These are phyloP conservation scores for Poa pratensis DNA, from an alignment of 176 grass and related monocot species.

Conservation along the genomic window DNA sequence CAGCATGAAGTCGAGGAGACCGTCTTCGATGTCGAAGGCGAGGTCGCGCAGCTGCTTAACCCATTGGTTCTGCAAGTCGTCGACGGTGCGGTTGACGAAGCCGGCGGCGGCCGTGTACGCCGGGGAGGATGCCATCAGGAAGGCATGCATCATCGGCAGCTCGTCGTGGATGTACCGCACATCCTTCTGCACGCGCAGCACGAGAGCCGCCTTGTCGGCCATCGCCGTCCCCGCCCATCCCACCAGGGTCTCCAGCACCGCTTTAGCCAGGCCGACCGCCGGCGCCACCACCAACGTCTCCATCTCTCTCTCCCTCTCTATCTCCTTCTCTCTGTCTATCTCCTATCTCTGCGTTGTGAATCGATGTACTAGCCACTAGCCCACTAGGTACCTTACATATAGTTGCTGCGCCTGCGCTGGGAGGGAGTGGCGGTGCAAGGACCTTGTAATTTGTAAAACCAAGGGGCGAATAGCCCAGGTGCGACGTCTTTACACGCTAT, in stretches of 20 bases:
- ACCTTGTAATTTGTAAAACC: neutral
- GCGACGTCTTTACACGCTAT: no score
- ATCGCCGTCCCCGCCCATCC: neutral
- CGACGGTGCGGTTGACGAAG: neutral
- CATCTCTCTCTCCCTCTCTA: neutral
- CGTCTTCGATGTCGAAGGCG: neutral
- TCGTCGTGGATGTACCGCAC: neutral
- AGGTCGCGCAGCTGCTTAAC: slow-evolving; percentile 1
- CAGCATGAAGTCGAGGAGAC: neutral
- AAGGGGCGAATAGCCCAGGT: no score
- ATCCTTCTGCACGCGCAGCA: neutral
- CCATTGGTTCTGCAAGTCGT: neutral
- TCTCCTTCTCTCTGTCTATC: no score
- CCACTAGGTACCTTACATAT: no score
- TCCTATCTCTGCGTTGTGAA: neutral
- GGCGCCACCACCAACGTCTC: neutral
- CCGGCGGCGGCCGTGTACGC: neutral
- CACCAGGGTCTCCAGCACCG: neutral
- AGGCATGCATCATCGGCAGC: neutral
- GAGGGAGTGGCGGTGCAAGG: neutral
- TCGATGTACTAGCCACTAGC: neutral
- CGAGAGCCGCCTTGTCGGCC: neutral
- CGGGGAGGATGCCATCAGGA: neutral
- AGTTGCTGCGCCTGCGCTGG: no score
- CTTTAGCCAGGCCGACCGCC: neutral